Conservation (phyloP, 2,329 filamentous ascomycete genomes). For the Pyrenochaeta sp. region DNA sequence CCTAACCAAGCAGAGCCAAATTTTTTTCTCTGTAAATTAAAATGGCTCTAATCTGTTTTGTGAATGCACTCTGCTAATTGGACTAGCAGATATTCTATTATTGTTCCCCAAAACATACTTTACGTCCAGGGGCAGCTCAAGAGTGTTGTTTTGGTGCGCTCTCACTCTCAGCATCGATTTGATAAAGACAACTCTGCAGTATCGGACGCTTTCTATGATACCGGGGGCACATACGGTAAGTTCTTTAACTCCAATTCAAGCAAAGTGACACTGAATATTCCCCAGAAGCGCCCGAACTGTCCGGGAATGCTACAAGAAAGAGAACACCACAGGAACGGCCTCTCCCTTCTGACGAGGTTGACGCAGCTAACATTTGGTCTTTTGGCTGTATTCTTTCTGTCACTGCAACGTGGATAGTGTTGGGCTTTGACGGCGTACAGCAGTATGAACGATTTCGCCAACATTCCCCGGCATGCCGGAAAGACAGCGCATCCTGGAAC, state of each 20-base stretch:
- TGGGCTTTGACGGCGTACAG: constrained; percentile 43
- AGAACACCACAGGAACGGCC: too few species aligned
- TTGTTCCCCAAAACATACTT: constrained; percentile 56
- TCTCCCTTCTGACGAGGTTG: too few species aligned
- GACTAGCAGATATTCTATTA: constrained; percentile 51
- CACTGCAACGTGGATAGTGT: constrained; percentile 49
- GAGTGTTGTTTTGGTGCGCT: constrained; percentile 50
- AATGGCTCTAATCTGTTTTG: too few species aligned
- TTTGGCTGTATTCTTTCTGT: constrained; percentile 49
- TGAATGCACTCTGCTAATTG: neutral
- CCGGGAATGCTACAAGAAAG: too few species aligned
- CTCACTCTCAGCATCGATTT: constrained; percentile 34
- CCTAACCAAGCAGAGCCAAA: too few species aligned
- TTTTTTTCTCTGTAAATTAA: too few species aligned
- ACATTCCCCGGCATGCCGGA: neutral
- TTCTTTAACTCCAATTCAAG: constrained; percentile 11
- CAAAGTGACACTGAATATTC: too few species aligned
- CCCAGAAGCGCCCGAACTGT: constrained; percentile 19
- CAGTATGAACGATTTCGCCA: constrained; percentile 27
- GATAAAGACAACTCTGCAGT: too few species aligned
- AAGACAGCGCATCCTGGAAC: neutral
- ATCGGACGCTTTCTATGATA: constrained; percentile 26
- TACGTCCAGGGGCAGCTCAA: constrained; percentile 44
- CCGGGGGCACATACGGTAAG: constrained; percentile 49
- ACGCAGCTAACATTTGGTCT: constrained; percentile 55